Percentiles rank a stretch among this genome's conserved stretches.
These are phyloP conservation scores for Tetraselmis chui DNA, from an alignment of 139 green algal species.

Conservation along the genomic window DNA sequence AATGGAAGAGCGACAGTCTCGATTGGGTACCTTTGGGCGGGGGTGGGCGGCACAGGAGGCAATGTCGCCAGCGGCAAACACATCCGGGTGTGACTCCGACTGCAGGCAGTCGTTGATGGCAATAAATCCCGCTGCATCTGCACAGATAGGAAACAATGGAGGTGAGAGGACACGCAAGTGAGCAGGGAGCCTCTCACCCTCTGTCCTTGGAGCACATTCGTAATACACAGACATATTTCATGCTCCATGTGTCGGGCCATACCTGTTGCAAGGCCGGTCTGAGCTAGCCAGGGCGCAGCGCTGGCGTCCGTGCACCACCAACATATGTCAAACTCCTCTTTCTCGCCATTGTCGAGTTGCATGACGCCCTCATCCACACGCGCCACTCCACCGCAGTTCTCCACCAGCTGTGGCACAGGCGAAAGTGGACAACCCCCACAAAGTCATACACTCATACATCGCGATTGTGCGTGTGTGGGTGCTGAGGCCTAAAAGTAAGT, in stretches of 20 bases:
- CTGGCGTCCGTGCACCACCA: conserved; percentile 91
- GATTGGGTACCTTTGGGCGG: conserved; percentile 85
- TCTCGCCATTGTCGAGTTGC: conserved; percentile 24
- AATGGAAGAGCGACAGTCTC: no score
- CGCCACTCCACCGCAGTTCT: neutral
- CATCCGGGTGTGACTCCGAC: conserved; percentile 29
- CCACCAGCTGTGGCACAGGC: no score
- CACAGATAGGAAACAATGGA: neutral
- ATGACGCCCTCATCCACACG: conserved; percentile 31
- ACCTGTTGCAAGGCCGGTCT: conserved; percentile 53
- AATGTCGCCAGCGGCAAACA: conserved; percentile 92
- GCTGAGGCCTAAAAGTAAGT: no score
- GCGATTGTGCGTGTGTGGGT: no score
- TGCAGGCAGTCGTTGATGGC: conserved; percentile 63
- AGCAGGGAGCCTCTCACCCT: no score
- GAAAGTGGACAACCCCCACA: conserved; percentile 22
- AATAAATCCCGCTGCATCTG: conserved; percentile 74
- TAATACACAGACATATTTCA: no score
- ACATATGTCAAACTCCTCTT: conserved; percentile 67
- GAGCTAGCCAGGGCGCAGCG: conserved; percentile 58
- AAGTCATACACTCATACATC: no score
- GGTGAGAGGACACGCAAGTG: no score
- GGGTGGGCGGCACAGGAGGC: conserved; percentile 60
- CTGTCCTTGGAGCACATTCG: no score
- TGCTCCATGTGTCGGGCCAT: no score